A percentile compares a stretch with the other conserved stretches of the same genome.
Conservation (phyloP, 1,284 basidiomycete genomes). For the Apiotrichum gamsii region DNA sequence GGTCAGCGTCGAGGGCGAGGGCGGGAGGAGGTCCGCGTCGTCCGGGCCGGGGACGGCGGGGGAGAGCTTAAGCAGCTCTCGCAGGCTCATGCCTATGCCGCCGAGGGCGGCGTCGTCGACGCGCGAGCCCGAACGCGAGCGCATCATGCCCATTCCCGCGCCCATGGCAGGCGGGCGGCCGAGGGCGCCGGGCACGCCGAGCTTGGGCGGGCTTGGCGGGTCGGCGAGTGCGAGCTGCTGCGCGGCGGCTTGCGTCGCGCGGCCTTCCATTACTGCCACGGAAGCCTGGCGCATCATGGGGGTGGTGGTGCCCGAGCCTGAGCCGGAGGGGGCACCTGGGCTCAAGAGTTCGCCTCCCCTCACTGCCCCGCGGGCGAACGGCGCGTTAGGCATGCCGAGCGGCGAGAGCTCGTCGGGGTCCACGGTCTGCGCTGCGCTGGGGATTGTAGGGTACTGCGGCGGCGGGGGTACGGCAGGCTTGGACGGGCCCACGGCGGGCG, state of each 20-base stretch:
- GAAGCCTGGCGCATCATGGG: constrained; percentile 45
- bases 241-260: constrained; percentile 27
- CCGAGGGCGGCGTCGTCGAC: constrained; percentile 24
- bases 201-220: constrained; percentile 20
- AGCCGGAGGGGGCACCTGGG: too few relatives aligned
- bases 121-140: constrained; percentile 35
- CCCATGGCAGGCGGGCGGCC: constrained; percentile 6
- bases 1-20: constrained; percentile 58
- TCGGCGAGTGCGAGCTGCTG: constrained; percentile 24
- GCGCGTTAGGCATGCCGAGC: constrained; percentile 9
- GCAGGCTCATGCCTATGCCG: constrained; percentile 25
- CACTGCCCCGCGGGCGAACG: too few relatives aligned
- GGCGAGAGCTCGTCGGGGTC: constrained; percentile 1
- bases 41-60: constrained; percentile 38
- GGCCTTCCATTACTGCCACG: constrained; percentile 45
- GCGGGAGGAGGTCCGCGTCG: constrained; percentile 60
- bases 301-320: constrained; percentile 25
- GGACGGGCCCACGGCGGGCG: too few relatives aligned
- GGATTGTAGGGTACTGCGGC: constrained; percentile 5
- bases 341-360: too few relatives aligned
- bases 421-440: constrained; percentile 20
- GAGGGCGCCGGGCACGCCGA: constrained; percentile 21
- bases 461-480: not conserved
- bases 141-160: constrained; percentile 35
- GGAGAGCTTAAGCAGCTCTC: constrained; percentile 44